Evolutionary conservation across 106 monocot species (phyloP).

Genomic region (Triglochin maritima): DNA sequence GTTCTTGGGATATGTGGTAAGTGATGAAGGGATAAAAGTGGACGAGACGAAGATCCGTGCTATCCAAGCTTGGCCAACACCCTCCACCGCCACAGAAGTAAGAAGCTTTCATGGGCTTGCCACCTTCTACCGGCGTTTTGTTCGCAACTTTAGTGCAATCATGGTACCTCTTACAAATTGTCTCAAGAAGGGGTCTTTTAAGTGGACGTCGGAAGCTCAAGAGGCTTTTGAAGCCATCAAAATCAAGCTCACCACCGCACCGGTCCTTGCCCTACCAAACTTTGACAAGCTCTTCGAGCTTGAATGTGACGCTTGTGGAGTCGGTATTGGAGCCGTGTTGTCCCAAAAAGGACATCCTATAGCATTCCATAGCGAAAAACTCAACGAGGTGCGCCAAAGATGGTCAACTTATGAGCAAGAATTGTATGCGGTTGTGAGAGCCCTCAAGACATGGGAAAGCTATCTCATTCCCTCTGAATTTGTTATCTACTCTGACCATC

Average conservation of each 20-base stretch:
- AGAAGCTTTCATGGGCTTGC: not conserved
- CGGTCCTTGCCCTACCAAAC: not conserved
- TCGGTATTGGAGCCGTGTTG: not conserved
- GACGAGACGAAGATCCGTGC: not conserved
- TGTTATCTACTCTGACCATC: not conserved
- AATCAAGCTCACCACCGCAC: not conserved
- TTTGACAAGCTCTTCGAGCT: not conserved
- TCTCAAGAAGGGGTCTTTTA: not conserved
- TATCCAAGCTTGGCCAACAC: not conserved
- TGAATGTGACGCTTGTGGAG: not conserved
- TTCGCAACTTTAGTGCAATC: conserved; percentile 1
- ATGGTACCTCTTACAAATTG: conserved; percentile 2
- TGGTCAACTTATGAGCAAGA: not conserved
- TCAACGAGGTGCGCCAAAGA: not conserved
- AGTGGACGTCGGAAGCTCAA: not conserved
- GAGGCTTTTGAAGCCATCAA: not conserved
- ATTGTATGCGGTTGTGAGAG: not conserved
- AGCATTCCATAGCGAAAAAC: not conserved
- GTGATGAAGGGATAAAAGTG: not conserved
- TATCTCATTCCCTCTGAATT: conserved; percentile 5
- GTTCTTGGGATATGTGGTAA: conserved; percentile 5
- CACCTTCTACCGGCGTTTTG: not conserved
- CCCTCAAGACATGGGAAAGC: not conserved
- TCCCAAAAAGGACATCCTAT: not conserved
- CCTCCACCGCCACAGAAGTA: not conserved